Conservation (phyloP, 2,329 filamentous ascomycete genomes). For the Ilyonectria destructans region DNA sequence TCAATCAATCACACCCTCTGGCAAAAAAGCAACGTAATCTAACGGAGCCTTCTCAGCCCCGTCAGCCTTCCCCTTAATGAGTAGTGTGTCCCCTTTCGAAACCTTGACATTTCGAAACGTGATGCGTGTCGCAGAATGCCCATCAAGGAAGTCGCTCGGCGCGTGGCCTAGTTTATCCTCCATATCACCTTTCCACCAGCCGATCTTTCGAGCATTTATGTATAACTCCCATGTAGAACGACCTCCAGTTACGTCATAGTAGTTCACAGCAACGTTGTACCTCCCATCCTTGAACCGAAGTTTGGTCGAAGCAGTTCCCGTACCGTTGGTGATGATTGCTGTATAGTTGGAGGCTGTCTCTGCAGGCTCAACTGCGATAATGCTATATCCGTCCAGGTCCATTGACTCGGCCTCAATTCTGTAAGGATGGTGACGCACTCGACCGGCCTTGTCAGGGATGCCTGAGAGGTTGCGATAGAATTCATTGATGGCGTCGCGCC, state of each 20-base stretch:
- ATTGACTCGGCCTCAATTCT: slow-evolving; percentile 81
- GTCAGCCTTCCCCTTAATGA: slow-evolving; percentile 71
- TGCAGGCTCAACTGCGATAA: slow-evolving; percentile 69
- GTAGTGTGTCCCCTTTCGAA: slow-evolving; percentile 66
- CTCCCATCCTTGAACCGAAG: slow-evolving; percentile 11
- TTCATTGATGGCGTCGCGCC: slow-evolving; percentile 77
- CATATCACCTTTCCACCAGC: slow-evolving; percentile 73
- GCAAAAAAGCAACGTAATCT: slow-evolving; percentile 78
- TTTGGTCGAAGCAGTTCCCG: slow-evolving; percentile 14
- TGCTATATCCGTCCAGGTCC: slow-evolving; percentile 71
- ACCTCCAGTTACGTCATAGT: slow-evolving; percentile 76
- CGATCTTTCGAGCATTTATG: slow-evolving; percentile 68
- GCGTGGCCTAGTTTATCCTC: slow-evolving; percentile 74
- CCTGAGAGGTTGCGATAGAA: slow-evolving; percentile 73
- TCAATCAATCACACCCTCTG: slow-evolving; percentile 47
- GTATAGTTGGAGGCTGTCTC: slow-evolving; percentile 71
- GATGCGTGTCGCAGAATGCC: slow-evolving; percentile 75
- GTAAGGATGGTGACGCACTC: slow-evolving; percentile 75
- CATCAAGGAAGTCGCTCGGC: slow-evolving; percentile 73
- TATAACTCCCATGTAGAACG: slow-evolving; percentile 69
- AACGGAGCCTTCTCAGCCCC: slow-evolving; percentile 76
- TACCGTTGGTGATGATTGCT: slow-evolving; percentile 18
- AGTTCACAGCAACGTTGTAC: slow-evolving; percentile 78
- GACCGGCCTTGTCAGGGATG: slow-evolving; percentile 70
- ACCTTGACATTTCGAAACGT: slow-evolving; percentile 70